These are phyloP conservation scores for Cercospora berteroae DNA, from an alignment of 2,329 filamentous ascomycete species.

Conservation along the genomic window DNA sequence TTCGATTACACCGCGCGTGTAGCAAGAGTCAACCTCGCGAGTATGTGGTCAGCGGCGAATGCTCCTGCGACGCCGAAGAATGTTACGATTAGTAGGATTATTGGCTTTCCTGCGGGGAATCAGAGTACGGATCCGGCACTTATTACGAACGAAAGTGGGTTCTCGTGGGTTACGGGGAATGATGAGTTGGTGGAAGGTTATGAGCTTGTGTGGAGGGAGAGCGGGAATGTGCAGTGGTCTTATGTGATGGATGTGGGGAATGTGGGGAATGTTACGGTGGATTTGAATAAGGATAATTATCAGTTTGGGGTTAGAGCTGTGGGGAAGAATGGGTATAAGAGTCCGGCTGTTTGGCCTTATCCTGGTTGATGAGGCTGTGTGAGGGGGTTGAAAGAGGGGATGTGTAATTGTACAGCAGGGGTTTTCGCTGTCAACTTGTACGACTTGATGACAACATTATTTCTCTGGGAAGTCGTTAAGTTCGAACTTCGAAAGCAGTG, in stretches of 20 bases:
- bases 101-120: slow-evolving; percentile 31
- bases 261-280: slow-evolving; percentile 46
- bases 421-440: no score
- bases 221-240: slow-evolving; percentile 46
- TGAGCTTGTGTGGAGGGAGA: slow-evolving; percentile 57
- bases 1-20: slow-evolving; percentile 56
- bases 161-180: slow-evolving; percentile 49
- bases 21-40: slow-evolving; percentile 55
- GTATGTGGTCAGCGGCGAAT: slow-evolving; percentile 54
- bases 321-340: slow-evolving; percentile 52
- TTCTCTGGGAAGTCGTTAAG: no score
- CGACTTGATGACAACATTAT: no score
- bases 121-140: slow-evolving; percentile 27
- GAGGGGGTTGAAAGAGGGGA: no score
- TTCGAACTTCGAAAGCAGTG: no score
- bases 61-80: slow-evolving; percentile 53
- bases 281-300: slow-evolving; percentile 57
- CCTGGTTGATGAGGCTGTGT: slow-evolving; percentile 25
- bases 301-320: slow-evolving; percentile 57
- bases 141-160: slow-evolving; percentile 48
- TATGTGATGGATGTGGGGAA: slow-evolving; percentile 46
- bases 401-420: no score
- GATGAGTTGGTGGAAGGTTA: slow-evolving; percentile 48
- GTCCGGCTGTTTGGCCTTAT: slow-evolving; percentile 49
- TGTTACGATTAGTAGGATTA: slow-evolving; percentile 43